A percentile compares a stretch with the other conserved stretches of the same genome.
Evolutionary conservation across 305 asterid species (phyloP).

Genomic region (Fraxinus albicans): DNA sequence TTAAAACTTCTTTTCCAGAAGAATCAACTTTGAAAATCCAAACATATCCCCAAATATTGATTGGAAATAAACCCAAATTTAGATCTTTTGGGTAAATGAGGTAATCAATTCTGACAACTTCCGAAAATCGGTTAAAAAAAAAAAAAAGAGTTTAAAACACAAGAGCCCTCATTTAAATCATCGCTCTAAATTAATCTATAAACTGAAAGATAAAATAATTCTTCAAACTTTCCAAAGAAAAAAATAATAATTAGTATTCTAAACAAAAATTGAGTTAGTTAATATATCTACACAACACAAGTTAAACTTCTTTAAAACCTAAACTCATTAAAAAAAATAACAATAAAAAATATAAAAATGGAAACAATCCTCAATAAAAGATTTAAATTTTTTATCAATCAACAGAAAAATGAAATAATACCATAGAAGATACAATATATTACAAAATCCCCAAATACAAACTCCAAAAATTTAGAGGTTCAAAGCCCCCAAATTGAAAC

Average conservation of each 20-base stretch:
- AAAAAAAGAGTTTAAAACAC: constrained; percentile 2
- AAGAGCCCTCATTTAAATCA: neutral
- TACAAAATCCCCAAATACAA: constrained; percentile 39
- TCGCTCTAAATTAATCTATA: constrained; percentile 1
- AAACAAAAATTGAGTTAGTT: neutral
- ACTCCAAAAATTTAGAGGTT: constrained; percentile 11
- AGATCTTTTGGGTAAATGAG: constrained; percentile 13
- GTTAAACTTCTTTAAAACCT: constrained; percentile 13
- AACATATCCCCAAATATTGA: neutral
- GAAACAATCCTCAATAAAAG: constrained; percentile 15
- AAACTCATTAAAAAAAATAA: constrained; percentile 11
- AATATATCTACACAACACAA: neutral
- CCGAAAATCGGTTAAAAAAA: constrained; percentile 11
- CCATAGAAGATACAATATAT: constrained; percentile 14
- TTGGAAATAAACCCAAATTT: neutral
- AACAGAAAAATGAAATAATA: constrained; percentile 14
- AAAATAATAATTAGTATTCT: neutral
- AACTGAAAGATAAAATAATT: constrained; percentile 11
- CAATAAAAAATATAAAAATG: constrained; percentile 13
- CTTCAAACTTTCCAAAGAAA: neutral
- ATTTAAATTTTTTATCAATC: constrained; percentile 19
- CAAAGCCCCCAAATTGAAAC: constrained; percentile 29
- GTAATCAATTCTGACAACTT: neutral
- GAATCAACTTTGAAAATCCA: neutral
- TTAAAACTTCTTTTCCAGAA: neutral